phyloP scores from a whole-genome alignment of 169 alveolate genomes.

The Plasmodium inui region DNA sequence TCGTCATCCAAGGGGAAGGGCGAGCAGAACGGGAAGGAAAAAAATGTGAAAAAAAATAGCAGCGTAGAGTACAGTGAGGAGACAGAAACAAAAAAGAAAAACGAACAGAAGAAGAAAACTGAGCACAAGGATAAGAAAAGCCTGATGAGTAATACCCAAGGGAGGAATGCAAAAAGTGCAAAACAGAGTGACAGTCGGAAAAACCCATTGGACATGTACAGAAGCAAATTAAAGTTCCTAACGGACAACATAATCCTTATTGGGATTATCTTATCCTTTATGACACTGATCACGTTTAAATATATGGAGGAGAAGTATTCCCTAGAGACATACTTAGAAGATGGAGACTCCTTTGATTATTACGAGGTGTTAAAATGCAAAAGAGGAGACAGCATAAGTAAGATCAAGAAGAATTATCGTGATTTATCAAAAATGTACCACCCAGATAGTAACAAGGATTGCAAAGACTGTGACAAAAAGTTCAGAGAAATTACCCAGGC shows the following conservation, averaged over 20 bases:
- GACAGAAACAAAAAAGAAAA: neutral
- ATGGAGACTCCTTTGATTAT: slow-evolving; percentile 82
- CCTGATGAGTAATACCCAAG: neutral
- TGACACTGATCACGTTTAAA: slow-evolving; percentile 43
- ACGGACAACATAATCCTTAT: slow-evolving; percentile 36
- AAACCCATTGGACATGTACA: neutral
- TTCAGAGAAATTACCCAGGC: slow-evolving; percentile 90
- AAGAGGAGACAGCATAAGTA: slow-evolving; percentile 81
- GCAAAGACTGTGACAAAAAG: slow-evolving; percentile 85
- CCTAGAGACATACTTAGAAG: slow-evolving; percentile 42
- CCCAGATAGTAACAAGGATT: slow-evolving; percentile 88
- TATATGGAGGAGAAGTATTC: slow-evolving; percentile 67
- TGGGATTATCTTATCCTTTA: slow-evolving; percentile 36
- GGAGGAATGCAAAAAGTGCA: neutral
- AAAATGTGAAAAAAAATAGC: neutral
- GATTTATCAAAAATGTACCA: slow-evolving; percentile 86
- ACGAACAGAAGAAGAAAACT: neutral
- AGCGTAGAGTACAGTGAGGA: neutral
- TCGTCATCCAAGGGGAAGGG: neutral
- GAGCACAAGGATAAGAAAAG: neutral
- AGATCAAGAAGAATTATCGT: slow-evolving; percentile 87
- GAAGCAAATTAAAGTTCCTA: slow-evolving; percentile 18
- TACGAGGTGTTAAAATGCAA: slow-evolving; percentile 87
- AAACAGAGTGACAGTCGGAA: neutral
- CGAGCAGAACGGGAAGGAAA: neutral